phyloP scores from a whole-genome alignment of 305 asterid species.

The Fraxinus floribunda region DNA sequence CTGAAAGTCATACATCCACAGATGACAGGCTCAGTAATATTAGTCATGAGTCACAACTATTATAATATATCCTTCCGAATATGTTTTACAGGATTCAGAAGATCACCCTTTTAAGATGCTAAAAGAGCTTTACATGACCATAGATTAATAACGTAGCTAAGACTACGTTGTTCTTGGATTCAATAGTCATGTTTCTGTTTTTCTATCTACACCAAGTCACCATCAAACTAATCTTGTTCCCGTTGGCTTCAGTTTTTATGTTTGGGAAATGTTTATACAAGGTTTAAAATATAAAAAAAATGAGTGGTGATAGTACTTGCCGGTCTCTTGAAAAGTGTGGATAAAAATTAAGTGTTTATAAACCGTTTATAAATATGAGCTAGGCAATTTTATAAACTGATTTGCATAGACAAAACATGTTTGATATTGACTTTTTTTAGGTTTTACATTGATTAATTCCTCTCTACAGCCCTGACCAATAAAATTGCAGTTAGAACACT shows the following conservation, averaged over 20 bases:
- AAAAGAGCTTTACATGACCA: constrained; percentile 4
- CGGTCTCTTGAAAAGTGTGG: neutral
- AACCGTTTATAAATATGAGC: neutral
- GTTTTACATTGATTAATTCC: neutral
- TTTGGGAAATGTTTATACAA: neutral
- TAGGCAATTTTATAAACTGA: neutral
- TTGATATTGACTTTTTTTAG: neutral
- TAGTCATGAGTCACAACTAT: neutral
- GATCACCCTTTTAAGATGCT: neutral
- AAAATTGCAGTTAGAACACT: neutral
- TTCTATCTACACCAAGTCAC: neutral
- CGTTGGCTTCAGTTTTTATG: neutral
- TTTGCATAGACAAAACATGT: neutral
- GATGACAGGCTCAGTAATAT: neutral
- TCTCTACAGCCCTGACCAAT: neutral
- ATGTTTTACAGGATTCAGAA: neutral
- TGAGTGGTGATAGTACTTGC: neutral
- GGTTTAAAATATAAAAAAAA: neutral
- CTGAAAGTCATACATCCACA: neutral
- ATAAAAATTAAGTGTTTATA: neutral
- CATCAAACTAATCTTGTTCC: neutral
- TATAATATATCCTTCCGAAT: neutral
- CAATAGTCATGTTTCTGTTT: neutral
- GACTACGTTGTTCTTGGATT: neutral
- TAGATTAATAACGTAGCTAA: neutral